Evolutionary conservation across 1,284 basidiomycete genomes (phyloP), one percentile per base, ranked within the genome.

Genomic region (Puccinia triticina): DNA sequence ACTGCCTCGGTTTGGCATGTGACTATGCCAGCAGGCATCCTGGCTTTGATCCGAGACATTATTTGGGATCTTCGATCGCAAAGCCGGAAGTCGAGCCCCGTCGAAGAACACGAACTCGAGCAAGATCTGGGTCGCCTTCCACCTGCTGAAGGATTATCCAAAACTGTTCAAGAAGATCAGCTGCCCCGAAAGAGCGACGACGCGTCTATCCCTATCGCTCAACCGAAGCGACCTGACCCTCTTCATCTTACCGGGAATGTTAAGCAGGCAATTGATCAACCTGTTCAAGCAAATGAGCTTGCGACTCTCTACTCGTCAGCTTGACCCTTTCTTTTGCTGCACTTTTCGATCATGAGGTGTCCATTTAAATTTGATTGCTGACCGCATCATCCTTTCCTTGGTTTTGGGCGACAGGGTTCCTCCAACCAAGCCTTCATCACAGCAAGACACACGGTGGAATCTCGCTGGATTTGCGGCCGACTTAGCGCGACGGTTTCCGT

Each of bases 1-100:
- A 89, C 87, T 64, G 79, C 61, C 18, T 50, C 90, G 77, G 94
- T 90, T 2, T 90, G 89, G 84, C 85, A 86, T 88, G 92, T 98
- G 71, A 93, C 92, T 0, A 89, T 94, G n/a, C 95, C 96, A 0
- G 95, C 95, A 48, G 95, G 95, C 0, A 86, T 90, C 0, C 86
- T 91, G 76, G 93, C 94, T 86, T 89, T 94, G 64, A 74, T 90
- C 1, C 90, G 92, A 72, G 93, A 95, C 85, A 84, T 92, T 1
- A 8, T 80, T 0, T 71, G 55, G 32, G 78, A 80, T 32, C n/a
- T 71, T 14, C 73, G 73, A 7, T 75, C 73, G 4, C 73, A 57
- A 18, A 40, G 26, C 23, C 73, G 55, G 8, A 59, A 75, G 59
- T 40, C 37, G 12, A 26, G 12, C 32, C 55, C 16, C 18, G 21